Percentiles rank a stretch among this genome's conserved stretches.
Conservation (phyloP, 78 protist species). For the Pigoraptor vietnamica region DNA sequence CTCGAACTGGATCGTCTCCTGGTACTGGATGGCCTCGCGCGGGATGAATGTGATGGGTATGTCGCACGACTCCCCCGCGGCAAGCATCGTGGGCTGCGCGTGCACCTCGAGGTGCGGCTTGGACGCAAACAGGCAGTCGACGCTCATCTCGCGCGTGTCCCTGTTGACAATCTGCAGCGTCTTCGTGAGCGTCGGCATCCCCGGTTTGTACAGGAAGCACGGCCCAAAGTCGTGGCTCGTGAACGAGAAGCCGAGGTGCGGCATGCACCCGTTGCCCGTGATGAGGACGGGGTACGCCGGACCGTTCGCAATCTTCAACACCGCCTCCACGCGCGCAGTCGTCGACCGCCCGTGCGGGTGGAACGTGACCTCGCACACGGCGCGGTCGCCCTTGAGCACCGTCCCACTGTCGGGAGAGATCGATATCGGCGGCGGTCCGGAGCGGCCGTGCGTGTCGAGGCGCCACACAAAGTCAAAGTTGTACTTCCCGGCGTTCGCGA, state of each 20-base stretch:
- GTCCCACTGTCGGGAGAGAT: neutral
- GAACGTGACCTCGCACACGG: neutral
- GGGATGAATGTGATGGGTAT: constrained; percentile 52
- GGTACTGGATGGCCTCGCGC: neutral
- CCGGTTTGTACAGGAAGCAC: constrained; percentile 18
- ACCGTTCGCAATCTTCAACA: constrained; percentile 47
- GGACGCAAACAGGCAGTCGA: constrained; percentile 33
- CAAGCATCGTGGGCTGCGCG: constrained; percentile 40
- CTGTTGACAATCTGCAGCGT: constrained; percentile 33
- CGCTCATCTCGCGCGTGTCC: constrained; percentile 33
- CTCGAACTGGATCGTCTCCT: constrained; percentile 33
- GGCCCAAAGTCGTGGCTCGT: constrained; percentile 52
- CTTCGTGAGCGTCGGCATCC: neutral
- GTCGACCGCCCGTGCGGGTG: neutral
- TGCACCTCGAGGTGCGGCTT: constrained; percentile 28
- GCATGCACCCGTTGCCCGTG: constrained; percentile 33
- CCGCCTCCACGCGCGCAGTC: neutral
- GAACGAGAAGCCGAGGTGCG: constrained; percentile 26
- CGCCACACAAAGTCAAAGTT: constrained; percentile 44
- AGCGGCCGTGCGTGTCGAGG: neutral
- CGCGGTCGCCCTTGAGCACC: neutral
- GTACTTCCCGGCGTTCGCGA: constrained; percentile 52
- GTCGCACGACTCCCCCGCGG: constrained; percentile 27
- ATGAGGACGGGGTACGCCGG: constrained; percentile 19
- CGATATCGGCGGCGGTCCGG: neutral